Percentiles rank a stretch among this genome's conserved stretches.
These are phyloP conservation scores for Brettanomyces bruxellensis DNA, from an alignment of 805 yeast species.

Conservation along the genomic window DNA sequence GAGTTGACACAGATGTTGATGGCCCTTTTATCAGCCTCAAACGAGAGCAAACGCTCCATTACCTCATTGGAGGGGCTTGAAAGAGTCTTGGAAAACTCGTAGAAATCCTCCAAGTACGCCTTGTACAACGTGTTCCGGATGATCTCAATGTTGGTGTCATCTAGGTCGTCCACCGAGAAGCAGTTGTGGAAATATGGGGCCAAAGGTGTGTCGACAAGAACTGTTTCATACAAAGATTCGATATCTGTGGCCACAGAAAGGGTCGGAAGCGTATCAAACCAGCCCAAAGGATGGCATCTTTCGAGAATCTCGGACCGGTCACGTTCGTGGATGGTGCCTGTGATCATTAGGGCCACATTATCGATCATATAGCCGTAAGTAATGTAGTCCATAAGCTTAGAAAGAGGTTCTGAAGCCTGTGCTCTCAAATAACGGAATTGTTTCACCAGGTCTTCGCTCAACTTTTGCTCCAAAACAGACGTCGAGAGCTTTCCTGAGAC, in stretches of 20 bases:
- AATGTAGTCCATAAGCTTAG: slow-evolving; percentile 83
- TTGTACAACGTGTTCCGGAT: slow-evolving; percentile 86
- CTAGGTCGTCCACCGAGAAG: slow-evolving; percentile 78
- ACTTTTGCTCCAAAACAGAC: slow-evolving; percentile 71
- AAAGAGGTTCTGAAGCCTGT: slow-evolving; percentile 73
- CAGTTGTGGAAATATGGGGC: slow-evolving; percentile 95
- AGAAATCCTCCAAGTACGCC: slow-evolving; percentile 87
- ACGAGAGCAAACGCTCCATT: slow-evolving; percentile 68
- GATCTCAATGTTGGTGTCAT: slow-evolving; percentile 92
- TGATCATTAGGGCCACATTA: slow-evolving; percentile 89
- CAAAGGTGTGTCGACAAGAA: slow-evolving; percentile 90
- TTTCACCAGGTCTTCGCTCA: slow-evolving; percentile 62
- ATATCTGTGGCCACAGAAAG: slow-evolving; percentile 90
- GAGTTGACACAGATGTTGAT: slow-evolving; percentile 90
- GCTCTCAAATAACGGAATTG: slow-evolving; percentile 81
- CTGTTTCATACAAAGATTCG: slow-evolving; percentile 87
- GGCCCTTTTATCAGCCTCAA: slow-evolving; percentile 93
- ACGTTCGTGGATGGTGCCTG: slow-evolving; percentile 94
- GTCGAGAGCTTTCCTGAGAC: slow-evolving; percentile 81
- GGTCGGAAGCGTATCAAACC: slow-evolving; percentile 97
- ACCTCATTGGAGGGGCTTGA: slow-evolving; percentile 72
- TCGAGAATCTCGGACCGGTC: slow-evolving; percentile 81
- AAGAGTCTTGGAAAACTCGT: slow-evolving; percentile 51
- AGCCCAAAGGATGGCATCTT: slow-evolving; percentile 94
- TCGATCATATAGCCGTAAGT: slow-evolving; percentile 98